Evolutionary conservation across 371 early-diverging fungal species (phyloP), one percentile per base, ranked within the genome.

Genomic region (Rhizopus microsporus): DNA sequence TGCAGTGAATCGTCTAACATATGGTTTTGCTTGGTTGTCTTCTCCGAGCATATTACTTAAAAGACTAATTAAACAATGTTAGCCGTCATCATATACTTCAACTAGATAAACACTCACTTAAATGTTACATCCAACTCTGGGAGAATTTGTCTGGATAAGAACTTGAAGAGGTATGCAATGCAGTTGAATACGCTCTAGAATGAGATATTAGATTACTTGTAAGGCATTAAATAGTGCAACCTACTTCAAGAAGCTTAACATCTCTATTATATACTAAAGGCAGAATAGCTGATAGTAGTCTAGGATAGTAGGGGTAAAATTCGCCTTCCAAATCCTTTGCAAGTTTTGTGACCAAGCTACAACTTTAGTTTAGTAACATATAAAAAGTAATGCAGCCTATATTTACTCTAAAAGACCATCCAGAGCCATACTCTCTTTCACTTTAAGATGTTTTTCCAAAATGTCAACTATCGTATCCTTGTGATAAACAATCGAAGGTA

Each of bases 271-370:
- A 78, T 33, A 92, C 83, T 32, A 93, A 67, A 17, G 82, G 81
- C 48, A 87, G 55, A 17, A 95, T 83, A 7, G 80, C 67, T 1
- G 64, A 57, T 23, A 93, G 60, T 30, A 95, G 59, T 4, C 75
- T 60, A 39, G 80, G 77, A 63, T 92, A 93, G 64, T 89, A 86
- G n/a, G 88, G 87, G 62, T 85, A 89, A 32, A 96, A 88, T 59
- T 97, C 98, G 8, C 88, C 90, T 69, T 93, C 93, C 23, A 98
- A 77, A 71, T 98, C 99, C 62, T 86, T 88, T 7, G 94, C 91
- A 32, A 98, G 75, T 32, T 88, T 83, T 4, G 89, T 86, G 1
- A 89, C 79, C 53, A 96, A 68, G 56, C 93, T 91, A 67, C 10
- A 9, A 16, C 49, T 23, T 30, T 15, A 48, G 3, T 31, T 33